Percentiles rank a stretch among this genome's conserved stretches.
Conservation (phyloP, 441 rosid genomes). For the Metrosideros polymorpha region DNA sequence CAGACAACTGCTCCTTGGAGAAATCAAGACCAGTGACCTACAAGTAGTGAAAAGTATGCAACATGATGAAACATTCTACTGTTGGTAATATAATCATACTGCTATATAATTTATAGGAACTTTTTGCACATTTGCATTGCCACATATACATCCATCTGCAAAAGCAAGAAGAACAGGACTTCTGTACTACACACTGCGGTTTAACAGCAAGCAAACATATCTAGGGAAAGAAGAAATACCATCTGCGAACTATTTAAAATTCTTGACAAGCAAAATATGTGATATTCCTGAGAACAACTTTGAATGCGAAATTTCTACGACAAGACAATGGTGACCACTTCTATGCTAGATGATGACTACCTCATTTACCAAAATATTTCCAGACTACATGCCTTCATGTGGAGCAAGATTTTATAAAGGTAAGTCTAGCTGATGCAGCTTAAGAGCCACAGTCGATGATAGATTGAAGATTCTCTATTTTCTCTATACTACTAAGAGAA, state of each 20-base stretch:
- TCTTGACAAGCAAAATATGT: background rate
- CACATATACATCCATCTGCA: background rate
- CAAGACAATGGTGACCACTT: background rate
- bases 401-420: background rate
- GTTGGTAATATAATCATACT: background rate
- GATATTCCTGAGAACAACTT: background rate
- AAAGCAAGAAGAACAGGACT: background rate
- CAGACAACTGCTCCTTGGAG: slow-evolving; percentile 54
- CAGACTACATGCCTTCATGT: background rate
- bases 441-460: background rate
- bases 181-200: background rate
- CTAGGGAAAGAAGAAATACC: background rate
- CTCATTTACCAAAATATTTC: background rate
- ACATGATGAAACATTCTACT: background rate
- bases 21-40: slow-evolving; percentile 84
- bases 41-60: background rate
- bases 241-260: background rate
- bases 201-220: background rate
- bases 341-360: background rate
- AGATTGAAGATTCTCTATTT: background rate
- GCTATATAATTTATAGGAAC: background rate
- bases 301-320: background rate
- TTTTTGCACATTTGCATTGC: background rate
- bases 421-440: background rate
- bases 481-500: background rate